Evolutionary conservation across 2,329 filamentous ascomycete species (phyloP).

Genomic region (Grosmannia serpens): DNA sequence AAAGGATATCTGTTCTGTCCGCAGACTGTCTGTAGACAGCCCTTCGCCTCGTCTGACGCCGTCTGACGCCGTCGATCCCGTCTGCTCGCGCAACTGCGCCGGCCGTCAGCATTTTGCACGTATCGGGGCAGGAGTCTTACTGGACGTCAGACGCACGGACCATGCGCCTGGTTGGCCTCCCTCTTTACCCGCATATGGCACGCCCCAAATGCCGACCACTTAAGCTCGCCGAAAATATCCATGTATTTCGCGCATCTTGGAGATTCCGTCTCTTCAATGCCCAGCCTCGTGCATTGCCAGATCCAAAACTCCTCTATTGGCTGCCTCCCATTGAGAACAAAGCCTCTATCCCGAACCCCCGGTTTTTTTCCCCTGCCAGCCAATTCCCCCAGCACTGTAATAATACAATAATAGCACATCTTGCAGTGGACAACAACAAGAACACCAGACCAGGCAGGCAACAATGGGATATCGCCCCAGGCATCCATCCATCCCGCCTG

Average conservation of each 20-base stretch:
- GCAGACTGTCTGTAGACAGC: too few species aligned
- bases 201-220: background rate
- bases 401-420: background rate
- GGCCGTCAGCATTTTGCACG: too few species aligned
- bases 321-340: background rate
- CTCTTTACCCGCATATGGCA: background rate
- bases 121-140: background rate
- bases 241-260: background rate
- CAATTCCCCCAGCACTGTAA: background rate
- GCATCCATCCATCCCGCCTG: background rate
- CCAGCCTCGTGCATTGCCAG: background rate
- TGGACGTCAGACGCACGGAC: background rate
- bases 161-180: background rate
- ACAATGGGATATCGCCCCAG: too few species aligned
- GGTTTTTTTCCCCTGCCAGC: background rate
- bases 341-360: background rate
- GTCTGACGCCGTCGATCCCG: too few species aligned
- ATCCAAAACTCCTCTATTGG: background rate
- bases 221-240: background rate
- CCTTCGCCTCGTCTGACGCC: too few species aligned
- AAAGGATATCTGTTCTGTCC: too few species aligned
- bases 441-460: too few species aligned
- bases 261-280: background rate
- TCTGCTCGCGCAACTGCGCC: too few species aligned
- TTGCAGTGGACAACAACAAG: background rate